Base-by-base conservation (phyloP, 2,329 filamentous ascomycete genomes). In the Pyrenochaeta sp. region DNA sequence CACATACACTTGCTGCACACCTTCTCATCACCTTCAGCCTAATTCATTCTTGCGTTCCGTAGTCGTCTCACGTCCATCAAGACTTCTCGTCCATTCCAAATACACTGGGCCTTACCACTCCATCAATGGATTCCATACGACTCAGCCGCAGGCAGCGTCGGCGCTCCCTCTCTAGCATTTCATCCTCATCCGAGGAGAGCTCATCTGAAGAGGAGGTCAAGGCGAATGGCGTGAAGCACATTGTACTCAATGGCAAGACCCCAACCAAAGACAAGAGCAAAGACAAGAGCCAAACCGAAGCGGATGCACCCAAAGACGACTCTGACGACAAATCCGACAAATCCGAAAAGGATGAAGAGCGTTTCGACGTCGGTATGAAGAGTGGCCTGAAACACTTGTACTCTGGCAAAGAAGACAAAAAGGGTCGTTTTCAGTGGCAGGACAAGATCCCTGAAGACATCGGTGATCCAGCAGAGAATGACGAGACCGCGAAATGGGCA, bases 401-500 rank as follows among this genome's bases (percentile, higher is more conserved):
- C 48, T 69, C 73, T 18, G 75, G 75, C 29, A 77, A 78, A 48
- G 75, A 68, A 40, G 65, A 69, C 35, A 62, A 65, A 32, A 65
- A 66, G 29, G 64, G 64, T 9, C 55, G 64, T 6, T 69, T 65
- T 21, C 61, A 65, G 32, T 69, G 65, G 65, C 60, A 65, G 32
- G 62, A 67, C n/a, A 60, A 51, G 15, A 75, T 63, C 11, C 64
- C 65, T 10, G 55, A 65, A 9, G 63, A 68, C 23, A 41, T 68
- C 7, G 63, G 62, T 11, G 51, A 63, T 11, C 58, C 65, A 5
- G 82, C 78, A 4, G 84, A 87, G 59, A 82, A 85, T 51, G 78
- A 80, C 13, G 77, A 83, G 53, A 86, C 82, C 1, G 78, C 79
- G 23, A 82, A 81, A 51, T 87, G 79, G 59, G 84, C 84, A 2